Evolutionary conservation across 345 rosid genomes (phyloP).

Genomic region (Acer yangbiense): DNA sequence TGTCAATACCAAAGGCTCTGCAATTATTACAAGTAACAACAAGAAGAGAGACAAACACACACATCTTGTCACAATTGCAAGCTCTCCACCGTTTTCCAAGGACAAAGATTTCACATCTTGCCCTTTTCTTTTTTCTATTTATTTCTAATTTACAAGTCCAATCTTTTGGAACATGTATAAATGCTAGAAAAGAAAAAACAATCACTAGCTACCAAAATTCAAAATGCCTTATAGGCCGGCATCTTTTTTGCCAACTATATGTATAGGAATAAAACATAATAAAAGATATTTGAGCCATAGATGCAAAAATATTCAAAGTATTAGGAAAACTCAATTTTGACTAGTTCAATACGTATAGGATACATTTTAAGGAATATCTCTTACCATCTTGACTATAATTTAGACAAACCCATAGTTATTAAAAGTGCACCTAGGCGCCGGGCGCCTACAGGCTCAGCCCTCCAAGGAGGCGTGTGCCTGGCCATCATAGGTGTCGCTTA

Average conservation of each 20-base stretch:
- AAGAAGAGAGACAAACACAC: neutral
- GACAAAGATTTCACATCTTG: neutral
- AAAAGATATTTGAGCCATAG: neutral
- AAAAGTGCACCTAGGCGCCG: no score
- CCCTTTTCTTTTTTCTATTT: neutral
- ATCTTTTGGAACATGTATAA: neutral
- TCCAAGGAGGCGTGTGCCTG: no score
- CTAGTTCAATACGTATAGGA: neutral
- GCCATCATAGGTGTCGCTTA: no score
- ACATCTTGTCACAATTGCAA: neutral
- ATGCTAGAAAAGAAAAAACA: neutral
- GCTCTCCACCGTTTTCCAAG: neutral
- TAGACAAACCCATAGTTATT: neutral
- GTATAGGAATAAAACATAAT: neutral
- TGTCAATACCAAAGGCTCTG: neutral
- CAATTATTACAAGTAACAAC: neutral
- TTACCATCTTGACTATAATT: neutral
- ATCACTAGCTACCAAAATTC: neutral
- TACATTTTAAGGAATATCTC: neutral
- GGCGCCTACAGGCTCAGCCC: no score
- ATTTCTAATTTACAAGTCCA: neutral
- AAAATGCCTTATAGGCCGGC: neutral
- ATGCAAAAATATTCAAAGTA: neutral
- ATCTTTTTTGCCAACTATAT: neutral
- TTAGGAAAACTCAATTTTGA: neutral